These are phyloP conservation scores for Apostasia ramifera DNA, from an alignment of 106 monocot genomes.

Conservation along the genomic window DNA sequence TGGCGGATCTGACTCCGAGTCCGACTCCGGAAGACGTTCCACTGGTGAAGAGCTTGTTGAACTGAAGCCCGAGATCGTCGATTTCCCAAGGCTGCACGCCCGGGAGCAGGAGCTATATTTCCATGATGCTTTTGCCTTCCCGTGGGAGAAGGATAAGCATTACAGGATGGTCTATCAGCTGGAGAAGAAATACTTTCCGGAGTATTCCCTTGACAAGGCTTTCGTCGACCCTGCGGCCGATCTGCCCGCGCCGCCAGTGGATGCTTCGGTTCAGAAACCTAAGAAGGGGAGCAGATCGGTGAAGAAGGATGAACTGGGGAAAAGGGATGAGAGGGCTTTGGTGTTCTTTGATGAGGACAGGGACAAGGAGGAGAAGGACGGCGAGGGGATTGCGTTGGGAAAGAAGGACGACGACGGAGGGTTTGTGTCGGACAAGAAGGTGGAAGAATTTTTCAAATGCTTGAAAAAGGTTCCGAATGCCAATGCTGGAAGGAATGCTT, in stretches of 20 bases:
- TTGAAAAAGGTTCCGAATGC: constrained; percentile 58
- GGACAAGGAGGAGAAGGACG: constrained; percentile 24
- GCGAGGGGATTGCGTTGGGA: constrained; percentile 29
- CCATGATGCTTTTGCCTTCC: constrained; percentile 89
- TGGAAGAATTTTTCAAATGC: constrained; percentile 80
- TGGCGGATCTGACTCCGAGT: constrained; percentile 52
- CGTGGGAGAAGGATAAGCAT: constrained; percentile 99
- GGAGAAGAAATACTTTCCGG: constrained; percentile 98
- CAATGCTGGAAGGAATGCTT: not conserved
- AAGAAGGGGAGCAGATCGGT: constrained; percentile 22
- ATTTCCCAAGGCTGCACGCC: constrained; percentile 79
- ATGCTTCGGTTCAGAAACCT: constrained; percentile 3
- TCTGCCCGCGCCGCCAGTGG: not conserved
- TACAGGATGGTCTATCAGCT: constrained; percentile 93
- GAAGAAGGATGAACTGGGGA: constrained; percentile 13
- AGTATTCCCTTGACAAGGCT: constrained; percentile 85
- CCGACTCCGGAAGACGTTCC: constrained; percentile 11
- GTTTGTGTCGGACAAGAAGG: constrained; percentile 63
- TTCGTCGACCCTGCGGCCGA: constrained; percentile 42
- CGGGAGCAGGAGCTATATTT: constrained; percentile 96
- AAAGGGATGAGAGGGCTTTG: constrained; percentile 32
- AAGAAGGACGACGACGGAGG: constrained; percentile 6
- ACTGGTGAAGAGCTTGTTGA: constrained; percentile 49
- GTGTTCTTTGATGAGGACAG: constrained; percentile 36
- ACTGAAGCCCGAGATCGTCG: constrained; percentile 80